Conservation (phyloP, 805 yeast species). For the Wickerhamiella kurtzmanii region DNA sequence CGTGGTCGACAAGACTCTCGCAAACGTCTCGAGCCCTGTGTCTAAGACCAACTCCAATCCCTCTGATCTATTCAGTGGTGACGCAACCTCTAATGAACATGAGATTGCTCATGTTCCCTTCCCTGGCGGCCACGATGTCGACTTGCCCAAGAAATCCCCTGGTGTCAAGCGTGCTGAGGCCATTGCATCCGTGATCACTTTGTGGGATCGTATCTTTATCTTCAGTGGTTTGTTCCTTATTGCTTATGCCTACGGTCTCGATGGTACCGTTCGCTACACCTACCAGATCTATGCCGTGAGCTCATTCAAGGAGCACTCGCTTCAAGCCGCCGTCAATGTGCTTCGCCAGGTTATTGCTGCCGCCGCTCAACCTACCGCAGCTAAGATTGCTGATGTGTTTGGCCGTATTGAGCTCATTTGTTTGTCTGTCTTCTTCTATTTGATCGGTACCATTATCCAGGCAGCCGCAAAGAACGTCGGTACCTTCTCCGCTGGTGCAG, state of each 20-base stretch:
- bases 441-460: conserved; percentile 50
- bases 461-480: conserved; percentile 46
- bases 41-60: too few species aligned
- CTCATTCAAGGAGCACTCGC: conserved; percentile 41
- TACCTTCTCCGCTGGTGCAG: conserved; percentile 52
- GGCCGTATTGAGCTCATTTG: conserved; percentile 46
- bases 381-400: conserved; percentile 51
- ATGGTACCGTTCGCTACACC: conserved; percentile 41
- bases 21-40: too few species aligned
- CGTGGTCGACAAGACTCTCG: too few species aligned
- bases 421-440: conserved; percentile 40
- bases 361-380: conserved; percentile 51
- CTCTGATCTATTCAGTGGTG: too few species aligned
- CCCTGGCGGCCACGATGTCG: background rate
- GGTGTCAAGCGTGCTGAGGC: conserved; percentile 49
- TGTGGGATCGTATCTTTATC: conserved; percentile 29
- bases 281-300: conserved; percentile 45
- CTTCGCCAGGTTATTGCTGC: conserved; percentile 45
- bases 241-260: conserved; percentile 49
- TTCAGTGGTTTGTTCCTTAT: conserved; percentile 40
- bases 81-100: conserved; percentile 1
- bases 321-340: conserved; percentile 45
- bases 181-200: conserved; percentile 36
- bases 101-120: background rate
- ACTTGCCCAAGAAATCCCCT: conserved; percentile 13